These are phyloP conservation scores for Thermomucor indicae-seudaticae DNA, from an alignment of 371 early-diverging fungal genomes.

Conservation along the genomic window DNA sequence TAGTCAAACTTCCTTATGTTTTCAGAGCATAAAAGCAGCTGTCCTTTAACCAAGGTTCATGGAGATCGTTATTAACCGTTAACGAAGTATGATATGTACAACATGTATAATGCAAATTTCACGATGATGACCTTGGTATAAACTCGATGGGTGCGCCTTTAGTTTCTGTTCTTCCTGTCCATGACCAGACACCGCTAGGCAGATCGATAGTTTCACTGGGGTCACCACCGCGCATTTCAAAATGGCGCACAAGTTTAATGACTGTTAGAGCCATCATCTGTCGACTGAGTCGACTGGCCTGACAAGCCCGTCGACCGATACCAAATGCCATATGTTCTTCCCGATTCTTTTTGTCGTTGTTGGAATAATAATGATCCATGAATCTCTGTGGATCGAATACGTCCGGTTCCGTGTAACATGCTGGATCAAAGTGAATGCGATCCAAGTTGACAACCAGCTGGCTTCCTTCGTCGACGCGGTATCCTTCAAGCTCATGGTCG, in stretches of 20 bases:
- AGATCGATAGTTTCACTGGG: constrained; percentile 1
- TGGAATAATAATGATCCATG: background rate
- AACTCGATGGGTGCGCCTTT: constrained; percentile 13
- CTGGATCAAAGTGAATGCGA: constrained; percentile 26
- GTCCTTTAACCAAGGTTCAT: too few relatives aligned
- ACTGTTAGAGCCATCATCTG: background rate
- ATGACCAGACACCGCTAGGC: constrained; percentile 12
- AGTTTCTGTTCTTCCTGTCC: constrained; percentile 14
- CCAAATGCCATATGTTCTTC: constrained; percentile 16
- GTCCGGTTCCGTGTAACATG: constrained; percentile 4
- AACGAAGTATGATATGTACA: too few relatives aligned
- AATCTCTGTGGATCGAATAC: constrained; percentile 13
- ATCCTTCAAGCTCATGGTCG: constrained; percentile 26
- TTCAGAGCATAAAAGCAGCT: too few relatives aligned
- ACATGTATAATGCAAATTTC: too few relatives aligned
- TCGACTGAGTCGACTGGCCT: constrained; percentile 5
- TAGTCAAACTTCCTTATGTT: too few relatives aligned
- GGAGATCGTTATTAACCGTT: too few relatives aligned
- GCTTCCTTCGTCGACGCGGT: constrained; percentile 27
- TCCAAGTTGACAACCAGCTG: constrained; percentile 31
- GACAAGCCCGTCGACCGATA: constrained; percentile 12
- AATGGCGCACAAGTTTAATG: background rate
- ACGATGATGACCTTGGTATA: background rate
- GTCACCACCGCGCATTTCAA: constrained; percentile 7
- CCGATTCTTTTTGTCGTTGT: constrained; percentile 2